phyloP scores from a whole-genome alignment of 352 stramenopile genomes.

The Vaucheria bursata region DNA sequence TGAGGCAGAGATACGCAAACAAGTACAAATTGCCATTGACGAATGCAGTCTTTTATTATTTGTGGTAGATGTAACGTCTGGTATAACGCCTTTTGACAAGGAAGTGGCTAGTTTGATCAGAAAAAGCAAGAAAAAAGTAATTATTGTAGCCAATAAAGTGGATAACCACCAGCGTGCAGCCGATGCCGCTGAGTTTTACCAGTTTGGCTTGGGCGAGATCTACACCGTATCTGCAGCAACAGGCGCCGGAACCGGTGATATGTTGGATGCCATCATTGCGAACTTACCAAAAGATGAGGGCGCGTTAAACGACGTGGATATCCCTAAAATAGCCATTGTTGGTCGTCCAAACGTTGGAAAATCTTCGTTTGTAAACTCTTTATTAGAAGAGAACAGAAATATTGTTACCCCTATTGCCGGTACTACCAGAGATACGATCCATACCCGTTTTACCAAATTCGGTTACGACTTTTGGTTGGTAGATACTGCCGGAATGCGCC shows the following conservation, averaged over 20 bases:
- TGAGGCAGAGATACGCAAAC: constrained; percentile 50
- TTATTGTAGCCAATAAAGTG: constrained; percentile 72
- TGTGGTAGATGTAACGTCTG: constrained; percentile 63
- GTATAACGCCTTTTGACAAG: constrained; percentile 59
- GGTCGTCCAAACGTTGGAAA: constrained; percentile 59
- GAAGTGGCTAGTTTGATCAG: constrained; percentile 65
- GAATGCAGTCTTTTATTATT: constrained; percentile 63
- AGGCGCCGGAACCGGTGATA: too few relatives aligned
- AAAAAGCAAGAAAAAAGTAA: constrained; percentile 53
- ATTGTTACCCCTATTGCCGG: constrained; percentile 74
- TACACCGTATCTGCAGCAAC: too few relatives aligned
- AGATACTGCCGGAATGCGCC: constrained; percentile 68
- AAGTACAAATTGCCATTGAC: constrained; percentile 64
- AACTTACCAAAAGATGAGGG: constrained; percentile 51
- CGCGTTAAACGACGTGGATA: constrained; percentile 63
- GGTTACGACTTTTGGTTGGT: constrained; percentile 65
- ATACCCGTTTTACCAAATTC: constrained; percentile 61
- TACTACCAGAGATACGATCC: constrained; percentile 78
- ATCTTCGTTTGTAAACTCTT: constrained; percentile 56
- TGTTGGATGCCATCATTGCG: constrained; percentile 52
- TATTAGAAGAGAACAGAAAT: constrained; percentile 46
- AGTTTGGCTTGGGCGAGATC: too few relatives aligned
- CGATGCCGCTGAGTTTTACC: constrained; percentile 74
- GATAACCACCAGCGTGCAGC: too few relatives aligned
- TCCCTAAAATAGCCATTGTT: constrained; percentile 54